Evolutionary conservation across 2,329 filamentous ascomycete species (phyloP).

Genomic region (Colletotrichum agaves): DNA sequence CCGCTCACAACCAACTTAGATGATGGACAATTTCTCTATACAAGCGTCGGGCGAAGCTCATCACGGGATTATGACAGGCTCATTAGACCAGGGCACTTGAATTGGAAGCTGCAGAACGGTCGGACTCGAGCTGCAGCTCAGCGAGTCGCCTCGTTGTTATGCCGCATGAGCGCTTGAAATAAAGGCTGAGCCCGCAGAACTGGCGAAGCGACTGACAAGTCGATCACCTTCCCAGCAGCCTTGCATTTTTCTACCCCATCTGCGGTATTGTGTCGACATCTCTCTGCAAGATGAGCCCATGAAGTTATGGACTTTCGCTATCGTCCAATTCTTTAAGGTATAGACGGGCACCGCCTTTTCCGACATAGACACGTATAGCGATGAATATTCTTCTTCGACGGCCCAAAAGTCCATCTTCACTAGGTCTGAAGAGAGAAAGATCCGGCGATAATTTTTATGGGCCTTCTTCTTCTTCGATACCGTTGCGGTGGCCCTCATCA

Average conservation of each 20-base stretch:
- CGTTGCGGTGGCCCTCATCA: conserved; percentile 7
- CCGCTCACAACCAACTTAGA: too few species aligned
- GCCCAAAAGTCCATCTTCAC: conserved; percentile 27
- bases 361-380: conserved; percentile 11
- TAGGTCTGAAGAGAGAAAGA: conserved; percentile 13
- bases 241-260: neutral
- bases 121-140: conserved; percentile 3
- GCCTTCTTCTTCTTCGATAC: conserved; percentile 12
- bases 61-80: too few species aligned
- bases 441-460: conserved; percentile 8
- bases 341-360: neutral
- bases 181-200: too few species aligned
- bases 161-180: conserved; percentile 8
- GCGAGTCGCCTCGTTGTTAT: neutral
- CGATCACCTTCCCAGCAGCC: neutral
- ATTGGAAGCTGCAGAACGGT: conserved; percentile 6
- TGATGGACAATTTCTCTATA: too few species aligned
- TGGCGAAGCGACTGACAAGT: neutral
- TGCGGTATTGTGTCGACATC: neutral
- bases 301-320: neutral
- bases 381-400: conserved; percentile 4
- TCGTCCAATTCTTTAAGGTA: neutral
- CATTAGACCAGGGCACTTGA: neutral
- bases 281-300: neutral
- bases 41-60: too few species aligned